A percentile compares a stretch with the other conserved stretches of the same genome.
Evolutionary conservation across 1,284 basidiomycete genomes (phyloP).

Genomic region (Volvariella volvacea): DNA sequence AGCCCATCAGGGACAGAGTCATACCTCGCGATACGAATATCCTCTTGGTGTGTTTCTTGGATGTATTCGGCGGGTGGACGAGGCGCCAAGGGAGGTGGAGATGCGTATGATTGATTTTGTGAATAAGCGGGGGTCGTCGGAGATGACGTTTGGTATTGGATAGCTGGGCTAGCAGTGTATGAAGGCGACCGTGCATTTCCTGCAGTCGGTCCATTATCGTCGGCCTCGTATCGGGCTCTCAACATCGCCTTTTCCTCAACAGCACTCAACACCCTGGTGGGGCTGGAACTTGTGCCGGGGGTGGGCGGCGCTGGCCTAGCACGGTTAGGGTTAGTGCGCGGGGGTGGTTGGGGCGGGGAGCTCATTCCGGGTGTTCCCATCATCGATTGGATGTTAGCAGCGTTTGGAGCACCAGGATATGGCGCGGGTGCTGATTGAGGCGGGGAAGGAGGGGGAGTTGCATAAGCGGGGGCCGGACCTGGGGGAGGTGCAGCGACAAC

Average conservation of each 20-base stretch:
- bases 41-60: slow-evolving; percentile 67
- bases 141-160: slow-evolving; percentile 1
- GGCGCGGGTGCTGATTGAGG: too few species aligned
- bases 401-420: too few species aligned
- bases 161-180: slow-evolving; percentile 11
- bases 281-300: slow-evolving; percentile 23
- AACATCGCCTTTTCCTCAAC: slow-evolving; percentile 73
- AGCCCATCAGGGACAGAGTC: slow-evolving; percentile 25
- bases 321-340: slow-evolving; percentile 12
- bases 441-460: slow-evolving; percentile 1
- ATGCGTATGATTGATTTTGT: slow-evolving; percentile 12
- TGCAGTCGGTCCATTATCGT: slow-evolving; percentile 24
- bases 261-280: slow-evolving; percentile 47
- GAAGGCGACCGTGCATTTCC: slow-evolving; percentile 11
- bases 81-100: slow-evolving; percentile 62
- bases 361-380: slow-evolving; percentile 1
- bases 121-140: slow-evolving; percentile 3
- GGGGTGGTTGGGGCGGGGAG: slow-evolving; percentile 18
- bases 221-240: slow-evolving; percentile 53
- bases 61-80: slow-evolving; percentile 72
- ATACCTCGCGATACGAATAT: slow-evolving; percentile 40
- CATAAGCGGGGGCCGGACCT: neutral
- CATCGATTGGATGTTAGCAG: too few species aligned
- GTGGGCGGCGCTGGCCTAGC: slow-evolving; percentile 27
- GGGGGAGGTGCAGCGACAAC: slow-evolving; percentile 12